A percentile compares a stretch with the other conserved stretches of the same genome.
Evolutionary conservation across 2,329 filamentous ascomycete genomes (phyloP).

Genomic region (Gaeumannomyces sp.): DNA sequence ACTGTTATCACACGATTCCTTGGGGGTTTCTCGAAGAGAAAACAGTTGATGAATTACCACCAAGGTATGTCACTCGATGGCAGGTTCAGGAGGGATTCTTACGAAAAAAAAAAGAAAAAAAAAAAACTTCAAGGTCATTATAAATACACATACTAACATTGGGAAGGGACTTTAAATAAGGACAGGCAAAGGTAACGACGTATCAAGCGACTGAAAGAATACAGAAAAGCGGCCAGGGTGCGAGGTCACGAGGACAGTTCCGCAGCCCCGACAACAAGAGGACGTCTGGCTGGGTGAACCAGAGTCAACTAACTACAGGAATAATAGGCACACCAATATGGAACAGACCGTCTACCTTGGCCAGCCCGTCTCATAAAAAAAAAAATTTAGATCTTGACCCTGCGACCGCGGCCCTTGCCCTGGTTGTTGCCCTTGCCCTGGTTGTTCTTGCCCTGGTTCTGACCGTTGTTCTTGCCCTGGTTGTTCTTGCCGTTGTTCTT

Average conservation of each 20-base stretch:
- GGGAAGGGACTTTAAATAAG: neutral
- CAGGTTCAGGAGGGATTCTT: too few species aligned
- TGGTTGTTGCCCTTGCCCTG: neutral
- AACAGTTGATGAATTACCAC: too few species aligned
- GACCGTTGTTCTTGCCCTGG: too few species aligned
- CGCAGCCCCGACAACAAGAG: neutral
- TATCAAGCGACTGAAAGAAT: neutral
- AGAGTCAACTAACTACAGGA: neutral
- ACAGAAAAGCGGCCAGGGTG: neutral
- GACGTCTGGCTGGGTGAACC: neutral
- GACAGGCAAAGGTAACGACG: neutral
- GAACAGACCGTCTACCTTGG: neutral
- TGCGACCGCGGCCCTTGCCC: neutral
- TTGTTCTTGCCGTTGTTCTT: too few species aligned
- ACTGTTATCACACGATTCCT: too few species aligned
- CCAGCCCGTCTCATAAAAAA: neutral
- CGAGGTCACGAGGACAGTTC: neutral
- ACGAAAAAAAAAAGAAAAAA: too few species aligned
- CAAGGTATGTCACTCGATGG: too few species aligned
- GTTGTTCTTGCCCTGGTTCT: too few species aligned
- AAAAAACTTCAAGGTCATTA: neutral
- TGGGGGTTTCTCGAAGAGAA: too few species aligned
- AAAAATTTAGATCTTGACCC: neutral
- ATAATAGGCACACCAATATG: neutral
- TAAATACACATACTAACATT: neutral